phyloP scores from a whole-genome alignment of 1,284 basidiomycete species.

The Malassezia dermatis region DNA sequence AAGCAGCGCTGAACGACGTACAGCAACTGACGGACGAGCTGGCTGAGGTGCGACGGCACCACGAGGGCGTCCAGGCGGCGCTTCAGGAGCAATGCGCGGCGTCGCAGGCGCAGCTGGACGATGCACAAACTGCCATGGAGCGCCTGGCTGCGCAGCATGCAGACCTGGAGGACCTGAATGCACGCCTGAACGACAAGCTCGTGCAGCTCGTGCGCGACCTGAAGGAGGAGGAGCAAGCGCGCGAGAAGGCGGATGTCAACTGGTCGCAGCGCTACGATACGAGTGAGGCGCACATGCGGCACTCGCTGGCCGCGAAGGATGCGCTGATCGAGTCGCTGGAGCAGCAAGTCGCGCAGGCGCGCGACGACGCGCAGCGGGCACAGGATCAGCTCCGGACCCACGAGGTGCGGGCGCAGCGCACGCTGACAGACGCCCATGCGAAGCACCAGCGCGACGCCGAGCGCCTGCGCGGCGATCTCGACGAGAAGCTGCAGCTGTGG shows the following conservation, averaged over 20 bases:
- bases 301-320: slow-evolving; percentile 35
- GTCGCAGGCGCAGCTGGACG: neutral
- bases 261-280: slow-evolving; percentile 49
- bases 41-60: slow-evolving; percentile 50
- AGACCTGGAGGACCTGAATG: slow-evolving; percentile 27
- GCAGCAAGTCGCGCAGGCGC: slow-evolving; percentile 29
- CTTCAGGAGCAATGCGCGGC: slow-evolving; percentile 19
- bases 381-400: slow-evolving; percentile 60
- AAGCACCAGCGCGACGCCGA: slow-evolving; percentile 9
- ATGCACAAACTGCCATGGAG: slow-evolving; percentile 5
- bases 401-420: slow-evolving; percentile 60
- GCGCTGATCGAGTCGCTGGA: slow-evolving; percentile 29
- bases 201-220: slow-evolving; percentile 49
- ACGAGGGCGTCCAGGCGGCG: slow-evolving; percentile 27
- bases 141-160: neutral
- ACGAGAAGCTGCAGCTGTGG: slow-evolving; percentile 64
- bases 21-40: slow-evolving; percentile 60
- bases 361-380: slow-evolving; percentile 48
- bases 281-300: slow-evolving; percentile 27
- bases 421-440: slow-evolving; percentile 41
- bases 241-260: slow-evolving; percentile 47
- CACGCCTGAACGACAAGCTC: slow-evolving; percentile 38
- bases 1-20: slow-evolving; percentile 49
- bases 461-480: slow-evolving; percentile 69
- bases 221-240: slow-evolving; percentile 49